Conservation (phyloP, 176 grass and related monocot genomes). For the Phragmites australis region DNA sequence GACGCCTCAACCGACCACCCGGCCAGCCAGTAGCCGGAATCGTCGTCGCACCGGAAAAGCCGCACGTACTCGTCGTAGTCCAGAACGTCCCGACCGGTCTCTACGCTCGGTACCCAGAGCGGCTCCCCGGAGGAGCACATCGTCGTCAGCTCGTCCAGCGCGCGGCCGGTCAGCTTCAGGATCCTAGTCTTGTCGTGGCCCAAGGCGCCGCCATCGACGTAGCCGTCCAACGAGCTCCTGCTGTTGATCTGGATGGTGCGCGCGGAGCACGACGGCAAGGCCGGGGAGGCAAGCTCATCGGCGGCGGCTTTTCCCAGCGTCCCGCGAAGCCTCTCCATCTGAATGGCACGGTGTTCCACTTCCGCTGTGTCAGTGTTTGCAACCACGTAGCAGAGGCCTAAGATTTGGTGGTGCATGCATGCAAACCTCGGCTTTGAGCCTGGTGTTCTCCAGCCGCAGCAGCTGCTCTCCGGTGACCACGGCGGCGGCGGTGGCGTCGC, state of each 20-base stretch:
- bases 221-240: slow-evolving; percentile 33
- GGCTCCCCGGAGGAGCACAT: slow-evolving; percentile 63
- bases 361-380: background rate
- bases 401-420: no score
- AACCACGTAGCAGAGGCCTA: background rate
- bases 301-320: slow-evolving; percentile 20
- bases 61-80: slow-evolving; percentile 80
- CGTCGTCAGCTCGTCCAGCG: slow-evolving; percentile 60
- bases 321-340: slow-evolving; percentile 61
- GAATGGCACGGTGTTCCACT: background rate
- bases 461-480: slow-evolving; percentile 48
- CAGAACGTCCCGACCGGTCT: slow-evolving; percentile 70
- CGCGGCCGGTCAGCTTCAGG: slow-evolving; percentile 44
- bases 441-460: slow-evolving; percentile 68
- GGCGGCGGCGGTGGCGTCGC: slow-evolving; percentile 24
- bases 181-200: slow-evolving; percentile 52
- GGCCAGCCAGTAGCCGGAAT: slow-evolving; percentile 12
- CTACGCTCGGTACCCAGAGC: slow-evolving; percentile 66
- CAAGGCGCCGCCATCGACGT: slow-evolving; percentile 12
- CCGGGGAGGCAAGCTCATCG: background rate
- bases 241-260: slow-evolving; percentile 9
- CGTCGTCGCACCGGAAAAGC: slow-evolving; percentile 40
- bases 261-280: slow-evolving; percentile 37
- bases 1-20: slow-evolving; percentile 62
- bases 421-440: slow-evolving; percentile 67